These are phyloP conservation scores for Xylaria sp. DNA, from an alignment of 2,329 filamentous ascomycete species.

Conservation along the genomic window DNA sequence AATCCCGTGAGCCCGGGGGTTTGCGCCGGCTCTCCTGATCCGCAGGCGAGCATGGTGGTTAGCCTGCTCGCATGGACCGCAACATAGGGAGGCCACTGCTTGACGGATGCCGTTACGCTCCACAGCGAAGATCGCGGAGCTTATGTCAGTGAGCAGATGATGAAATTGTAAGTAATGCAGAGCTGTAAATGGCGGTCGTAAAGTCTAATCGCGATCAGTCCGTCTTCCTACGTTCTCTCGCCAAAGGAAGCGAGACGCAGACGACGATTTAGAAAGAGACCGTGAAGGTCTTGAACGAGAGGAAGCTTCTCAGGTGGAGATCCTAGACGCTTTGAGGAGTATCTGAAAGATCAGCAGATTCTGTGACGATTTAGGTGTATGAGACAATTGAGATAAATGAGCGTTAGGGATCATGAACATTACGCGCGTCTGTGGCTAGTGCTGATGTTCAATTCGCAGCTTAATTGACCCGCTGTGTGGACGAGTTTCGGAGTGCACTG, in stretches of 20 bases:
- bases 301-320: neutral
- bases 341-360: neutral
- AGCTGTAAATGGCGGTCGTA: neutral
- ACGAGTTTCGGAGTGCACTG: conserved; percentile 8
- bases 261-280: neutral
- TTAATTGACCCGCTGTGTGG: neutral
- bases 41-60: neutral
- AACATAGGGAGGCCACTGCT: neutral
- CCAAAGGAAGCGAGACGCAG: neutral
- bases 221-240: neutral
- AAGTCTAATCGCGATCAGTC: neutral
- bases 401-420: too few species aligned
- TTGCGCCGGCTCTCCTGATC: too few species aligned
- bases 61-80: neutral
- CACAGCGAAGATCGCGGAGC: neutral
- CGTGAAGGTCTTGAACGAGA: neutral
- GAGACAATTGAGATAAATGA: too few species aligned
- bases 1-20: too few species aligned
- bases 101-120: neutral
- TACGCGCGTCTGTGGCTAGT: neutral
- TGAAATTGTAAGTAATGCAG: neutral
- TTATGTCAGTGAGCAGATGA: neutral
- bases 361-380: too few species aligned
- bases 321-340: neutral
- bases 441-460: neutral